These are phyloP conservation scores for Quercus cerris DNA, from an alignment of 306 rosid genomes.

Conservation along the genomic window DNA sequence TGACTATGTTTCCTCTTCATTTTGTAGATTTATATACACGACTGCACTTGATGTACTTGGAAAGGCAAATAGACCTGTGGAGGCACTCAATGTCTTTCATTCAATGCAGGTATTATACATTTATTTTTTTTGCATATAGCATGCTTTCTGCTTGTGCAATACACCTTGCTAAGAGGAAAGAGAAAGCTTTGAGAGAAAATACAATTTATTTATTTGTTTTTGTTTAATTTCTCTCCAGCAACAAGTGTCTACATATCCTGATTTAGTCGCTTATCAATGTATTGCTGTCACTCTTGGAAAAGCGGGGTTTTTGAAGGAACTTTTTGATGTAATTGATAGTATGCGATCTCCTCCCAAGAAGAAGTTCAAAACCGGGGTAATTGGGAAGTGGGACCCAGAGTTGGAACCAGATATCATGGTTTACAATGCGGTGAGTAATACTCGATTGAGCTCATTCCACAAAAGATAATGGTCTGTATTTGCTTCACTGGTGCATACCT, in stretches of 20 bases:
- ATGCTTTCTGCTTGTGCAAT: conserved; percentile 22
- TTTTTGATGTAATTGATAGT: conserved; percentile 81
- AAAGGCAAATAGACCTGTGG: conserved; percentile 88
- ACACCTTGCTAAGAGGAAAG: conserved; percentile 11
- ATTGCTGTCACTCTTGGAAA: conserved; percentile 92
- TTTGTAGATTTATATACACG: conserved; percentile 66
- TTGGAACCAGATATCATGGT: conserved; percentile 81
- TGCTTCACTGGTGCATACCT: not conserved
- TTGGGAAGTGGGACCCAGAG: conserved; percentile 88
- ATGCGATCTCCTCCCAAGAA: conserved; percentile 86
- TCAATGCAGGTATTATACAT: conserved; percentile 69
- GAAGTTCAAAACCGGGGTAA: conserved; percentile 64
- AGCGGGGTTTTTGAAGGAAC: conserved; percentile 90
- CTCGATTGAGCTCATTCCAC: conserved; percentile 8
- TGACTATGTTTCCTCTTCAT: conserved; percentile 2
- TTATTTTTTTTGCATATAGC: not conserved
- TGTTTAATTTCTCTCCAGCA: conserved; percentile 57
- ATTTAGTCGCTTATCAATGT: conserved; percentile 85
- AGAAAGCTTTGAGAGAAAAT: conserved; percentile 4
- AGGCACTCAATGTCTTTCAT: conserved; percentile 76
- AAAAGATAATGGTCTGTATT: not conserved
- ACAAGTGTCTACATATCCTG: conserved; percentile 89
- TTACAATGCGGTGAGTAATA: conserved; percentile 74
- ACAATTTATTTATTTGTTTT: conserved; percentile 2
- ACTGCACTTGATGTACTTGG: conserved; percentile 92